phyloP scores from a whole-genome alignment of 805 yeast genomes.

The Metschnikowia baotianmanensis region DNA sequence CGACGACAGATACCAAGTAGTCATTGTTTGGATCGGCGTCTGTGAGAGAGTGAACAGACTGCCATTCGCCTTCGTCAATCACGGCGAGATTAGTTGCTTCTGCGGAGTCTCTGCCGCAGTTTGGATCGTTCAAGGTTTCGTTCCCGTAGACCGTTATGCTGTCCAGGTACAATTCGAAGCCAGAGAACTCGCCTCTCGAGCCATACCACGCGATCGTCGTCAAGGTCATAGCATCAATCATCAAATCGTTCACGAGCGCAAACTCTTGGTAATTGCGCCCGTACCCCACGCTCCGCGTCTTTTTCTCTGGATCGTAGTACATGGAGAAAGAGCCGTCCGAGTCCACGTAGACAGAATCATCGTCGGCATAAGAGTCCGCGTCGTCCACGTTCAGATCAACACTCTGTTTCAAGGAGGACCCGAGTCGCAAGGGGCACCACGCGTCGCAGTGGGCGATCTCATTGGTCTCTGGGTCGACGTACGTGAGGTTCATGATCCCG shows the following conservation, averaged over 20 bases:
- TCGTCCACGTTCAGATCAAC: slow-evolving; percentile 25
- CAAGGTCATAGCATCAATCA: slow-evolving; percentile 59
- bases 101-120: slow-evolving; percentile 44
- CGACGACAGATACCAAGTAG: slow-evolving; percentile 32
- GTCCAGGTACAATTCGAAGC: slow-evolving; percentile 67
- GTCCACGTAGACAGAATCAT: slow-evolving; percentile 31
- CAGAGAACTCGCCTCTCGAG: slow-evolving; percentile 61
- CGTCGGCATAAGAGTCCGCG: slow-evolving; percentile 10
- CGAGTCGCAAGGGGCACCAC: slow-evolving; percentile 70
- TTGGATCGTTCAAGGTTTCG: slow-evolving; percentile 64
- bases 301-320: slow-evolving; percentile 34
- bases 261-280: slow-evolving; percentile 71
- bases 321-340: slow-evolving; percentile 34
- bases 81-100: slow-evolving; percentile 26
- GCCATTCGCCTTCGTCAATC: slow-evolving; percentile 29
- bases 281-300: slow-evolving; percentile 39
- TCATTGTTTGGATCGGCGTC: slow-evolving; percentile 27
- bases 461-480: slow-evolving; percentile 70
- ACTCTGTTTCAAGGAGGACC: slow-evolving; percentile 31
- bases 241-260: slow-evolving; percentile 67
- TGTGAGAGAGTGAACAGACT: slow-evolving; percentile 24
- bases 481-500: slow-evolving; percentile 90
- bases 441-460: slow-evolving; percentile 73
- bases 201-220: slow-evolving; percentile 71
- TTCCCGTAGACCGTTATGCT: slow-evolving; percentile 69